Base-by-base conservation (phyloP, 352 stramenopile genomes). In the Proteromonas lacertae region DNA sequence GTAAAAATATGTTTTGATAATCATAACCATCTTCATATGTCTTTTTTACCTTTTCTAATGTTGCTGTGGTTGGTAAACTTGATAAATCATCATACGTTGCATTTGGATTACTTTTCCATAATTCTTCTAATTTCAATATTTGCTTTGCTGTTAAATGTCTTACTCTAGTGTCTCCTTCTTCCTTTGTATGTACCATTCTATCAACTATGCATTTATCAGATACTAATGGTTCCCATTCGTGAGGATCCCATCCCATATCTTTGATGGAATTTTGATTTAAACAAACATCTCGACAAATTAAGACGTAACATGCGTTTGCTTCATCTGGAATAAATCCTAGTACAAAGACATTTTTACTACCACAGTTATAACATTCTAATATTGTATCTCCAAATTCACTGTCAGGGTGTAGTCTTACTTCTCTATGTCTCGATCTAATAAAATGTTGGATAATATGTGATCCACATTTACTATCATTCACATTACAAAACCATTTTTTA, bases 311-410 rank as follows among this genome's bases (percentile, higher is more conserved):
- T 25, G 66, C 75, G 45, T 88, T 72, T 36, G 73, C 62, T 40
- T 89, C 89, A 16, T 80, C 81, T 1, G 84, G 83, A 35, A 96
- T 87, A 49, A 96, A 97, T 18, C 88, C 88, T 30, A 99, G 53
- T 29, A 92, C 53, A 47, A 99, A 99, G 5, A 81, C 74, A 55
- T 99, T 99, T 40, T 77, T 74, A 39, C 66, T 80, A 33, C 73
- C 76, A 47, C 84, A 96, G 61, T 97, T 96, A 65, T 98, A 97
- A 59, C 88, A 99, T 60, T 96, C 81, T 24, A 99, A 53, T 24
- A 91, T 61, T 0, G 82, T 93, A 46, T 95, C 82, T 13, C 80
- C 81, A 23, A 96, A 54, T 10, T 81, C 81, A 25, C 67, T 89
- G 47, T 93, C 71, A 0, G 80, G 78, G 49, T 96, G 82, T 12